A percentile compares a stretch with the other conserved stretches of the same genome.
These are phyloP conservation scores for Mucor lusitanicus DNA, from an alignment of 371 early-diverging fungal genomes.

Conservation along the genomic window DNA sequence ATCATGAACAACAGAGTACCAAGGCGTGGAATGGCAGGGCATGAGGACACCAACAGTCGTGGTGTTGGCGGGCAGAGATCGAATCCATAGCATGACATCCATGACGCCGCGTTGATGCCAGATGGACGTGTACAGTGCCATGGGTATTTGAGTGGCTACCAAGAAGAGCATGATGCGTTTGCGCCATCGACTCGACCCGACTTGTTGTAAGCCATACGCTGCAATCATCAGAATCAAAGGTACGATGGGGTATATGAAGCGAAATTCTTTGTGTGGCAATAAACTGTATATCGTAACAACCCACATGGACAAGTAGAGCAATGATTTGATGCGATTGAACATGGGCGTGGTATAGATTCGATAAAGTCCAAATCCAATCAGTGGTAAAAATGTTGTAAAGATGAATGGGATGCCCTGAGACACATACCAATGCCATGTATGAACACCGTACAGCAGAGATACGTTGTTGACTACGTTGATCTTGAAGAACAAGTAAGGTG, in stretches of 20 bases:
- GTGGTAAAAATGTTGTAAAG: conserved; percentile 72
- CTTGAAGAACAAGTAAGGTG: conserved; percentile 74
- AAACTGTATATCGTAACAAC: conserved; percentile 71
- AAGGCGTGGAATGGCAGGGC: conserved; percentile 97
- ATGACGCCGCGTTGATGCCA: conserved; percentile 94
- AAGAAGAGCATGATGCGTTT: conserved; percentile 30
- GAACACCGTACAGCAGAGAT: conserved; percentile 86
- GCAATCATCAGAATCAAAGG: conserved; percentile 74
- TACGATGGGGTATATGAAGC: conserved; percentile 86
- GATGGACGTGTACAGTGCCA: conserved; percentile 69
- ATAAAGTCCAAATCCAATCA: conserved; percentile 33
- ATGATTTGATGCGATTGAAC: conserved; percentile 11
- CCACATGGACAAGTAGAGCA: conserved; percentile 38
- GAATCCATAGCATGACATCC: conserved; percentile 77
- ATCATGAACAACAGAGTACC: conserved; percentile 74
- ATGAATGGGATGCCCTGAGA: conserved; percentile 81
- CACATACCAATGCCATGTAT: conserved; percentile 91
- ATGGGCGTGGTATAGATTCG: neutral
- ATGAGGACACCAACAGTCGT: conserved; percentile 63
- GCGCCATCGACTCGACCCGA: conserved; percentile 21
- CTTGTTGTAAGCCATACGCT: conserved; percentile 52
- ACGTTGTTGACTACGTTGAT: conserved; percentile 80
- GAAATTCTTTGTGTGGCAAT: conserved; percentile 90
- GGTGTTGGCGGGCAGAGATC: conserved; percentile 36
- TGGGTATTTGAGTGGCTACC: conserved; percentile 63